phyloP scores from a whole-genome alignment of 441 rosid genomes.

The Brassica hybrid region DNA sequence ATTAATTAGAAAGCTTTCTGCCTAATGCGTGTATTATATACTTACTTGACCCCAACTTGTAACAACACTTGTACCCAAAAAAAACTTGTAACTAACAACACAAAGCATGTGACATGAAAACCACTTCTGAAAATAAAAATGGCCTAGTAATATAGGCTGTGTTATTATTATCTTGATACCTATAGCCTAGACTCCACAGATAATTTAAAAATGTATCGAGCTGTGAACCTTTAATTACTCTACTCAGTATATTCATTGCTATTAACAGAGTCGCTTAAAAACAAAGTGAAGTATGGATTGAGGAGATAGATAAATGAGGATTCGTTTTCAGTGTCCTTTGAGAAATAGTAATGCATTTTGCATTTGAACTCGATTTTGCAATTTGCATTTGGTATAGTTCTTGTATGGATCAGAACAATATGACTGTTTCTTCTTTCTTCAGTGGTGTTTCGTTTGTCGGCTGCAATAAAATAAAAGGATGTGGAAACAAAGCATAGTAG shows the following conservation, averaged over 20 bases:
- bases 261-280: slow-evolving; percentile 7
- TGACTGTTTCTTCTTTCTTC: background rate
- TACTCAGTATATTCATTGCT: background rate
- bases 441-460: background rate
- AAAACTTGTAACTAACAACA: too few species aligned
- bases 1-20: slow-evolving; percentile 26
- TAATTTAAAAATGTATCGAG: slow-evolving; percentile 15
- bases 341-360: background rate
- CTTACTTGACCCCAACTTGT: slow-evolving; percentile 2
- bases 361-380: background rate
- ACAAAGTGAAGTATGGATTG: background rate
- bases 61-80: too few species aligned
- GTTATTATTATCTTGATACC: background rate
- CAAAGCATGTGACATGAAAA: background rate
- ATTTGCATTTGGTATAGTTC: background rate
- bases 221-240: slow-evolving; percentile 4
- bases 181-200: slow-evolving; percentile 16
- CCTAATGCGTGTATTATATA: slow-evolving; percentile 14
- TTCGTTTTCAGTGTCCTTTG: background rate
- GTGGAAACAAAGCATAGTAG: slow-evolving; percentile 11
- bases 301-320: background rate
- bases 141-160: background rate
- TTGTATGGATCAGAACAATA: background rate
- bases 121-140: background rate
- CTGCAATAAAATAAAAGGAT: background rate